Evolutionary conservation across 257 asterid genomes (phyloP), one percentile per base, ranked within the genome.

Genomic region (Salvia miltiorrhiza): DNA sequence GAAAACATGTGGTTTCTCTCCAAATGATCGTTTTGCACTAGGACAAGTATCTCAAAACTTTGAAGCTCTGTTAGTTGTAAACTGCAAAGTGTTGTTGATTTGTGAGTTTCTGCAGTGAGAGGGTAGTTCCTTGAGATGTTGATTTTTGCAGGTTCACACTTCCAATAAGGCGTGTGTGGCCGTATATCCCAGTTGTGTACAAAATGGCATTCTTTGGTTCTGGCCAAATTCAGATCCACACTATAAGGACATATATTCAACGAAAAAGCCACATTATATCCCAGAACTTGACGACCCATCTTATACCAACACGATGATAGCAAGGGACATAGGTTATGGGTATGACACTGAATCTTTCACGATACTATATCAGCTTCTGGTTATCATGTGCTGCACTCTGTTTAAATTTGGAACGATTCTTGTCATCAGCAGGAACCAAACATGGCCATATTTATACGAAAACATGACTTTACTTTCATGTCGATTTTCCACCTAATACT

Each of bases 201-300:
- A 88, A 78, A 93, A 93, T 67, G 92, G 80, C 64, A 81, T 93
- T 82, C 81, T 93, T 69, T 93, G 98, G 97, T 88, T 93, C 78
- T 93, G 98, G 98, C 95, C 97, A 1, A 93, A 84, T 63, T 52
- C 92, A 55, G 96, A 88, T 73, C 89, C 89, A 39, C 76, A 81
- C 57, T 84, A 74, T 57, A 82, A 83, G 75, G 92, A 88, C 49
- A 85, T 87, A 56, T 69, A 52, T 33, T 73, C 78, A 21, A 79
- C 67, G 83, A 81, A 78, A 77, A 93, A 82, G 73, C 98, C 98
- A 61, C 93, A 88, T 54, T 84, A 80, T 63, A 83, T 93, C 73
- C 89, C 95, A 5, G 97, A 93, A 88, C 81, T 93, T 12, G 98
- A 93, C 55, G 97, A 93, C 62, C 97, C 96, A 3, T 79, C 96